phyloP scores from a whole-genome alignment of 345 rosid species.

The Citrus trifoliata region DNA sequence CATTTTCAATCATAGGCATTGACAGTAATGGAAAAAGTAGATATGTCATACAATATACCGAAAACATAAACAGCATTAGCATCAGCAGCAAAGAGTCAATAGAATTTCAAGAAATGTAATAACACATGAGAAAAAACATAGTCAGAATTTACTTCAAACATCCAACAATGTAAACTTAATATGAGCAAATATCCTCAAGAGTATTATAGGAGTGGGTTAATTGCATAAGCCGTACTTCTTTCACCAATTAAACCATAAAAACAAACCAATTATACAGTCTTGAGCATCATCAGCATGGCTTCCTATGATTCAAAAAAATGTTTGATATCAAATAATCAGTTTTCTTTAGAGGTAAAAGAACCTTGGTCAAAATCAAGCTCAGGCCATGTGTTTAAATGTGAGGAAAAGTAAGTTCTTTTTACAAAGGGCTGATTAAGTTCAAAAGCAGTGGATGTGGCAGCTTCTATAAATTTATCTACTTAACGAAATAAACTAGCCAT shows the following conservation, averaged over 20 bases:
- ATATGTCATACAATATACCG: not conserved
- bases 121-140: not conserved
- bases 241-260: not conserved
- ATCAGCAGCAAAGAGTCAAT: not conserved
- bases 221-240: not conserved
- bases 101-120: not conserved
- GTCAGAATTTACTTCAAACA: not conserved
- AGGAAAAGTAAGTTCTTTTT: not conserved
- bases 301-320: not conserved
- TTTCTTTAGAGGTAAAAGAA: not conserved
- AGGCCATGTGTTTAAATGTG: not conserved
- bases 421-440: not conserved
- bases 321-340: not conserved
- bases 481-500: not conserved
- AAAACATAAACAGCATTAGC: not conserved
- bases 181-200: not conserved
- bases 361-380: not conserved
- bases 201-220: not conserved
- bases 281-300: not conserved
- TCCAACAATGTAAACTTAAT: not conserved
- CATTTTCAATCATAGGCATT: constrained; percentile 4
- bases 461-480: not conserved
- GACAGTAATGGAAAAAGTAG: not conserved
- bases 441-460: not conserved
- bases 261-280: not conserved